Base-by-base conservation (phyloP, 148 eudicot genomes). In the Amaranthus cruentus region DNA sequence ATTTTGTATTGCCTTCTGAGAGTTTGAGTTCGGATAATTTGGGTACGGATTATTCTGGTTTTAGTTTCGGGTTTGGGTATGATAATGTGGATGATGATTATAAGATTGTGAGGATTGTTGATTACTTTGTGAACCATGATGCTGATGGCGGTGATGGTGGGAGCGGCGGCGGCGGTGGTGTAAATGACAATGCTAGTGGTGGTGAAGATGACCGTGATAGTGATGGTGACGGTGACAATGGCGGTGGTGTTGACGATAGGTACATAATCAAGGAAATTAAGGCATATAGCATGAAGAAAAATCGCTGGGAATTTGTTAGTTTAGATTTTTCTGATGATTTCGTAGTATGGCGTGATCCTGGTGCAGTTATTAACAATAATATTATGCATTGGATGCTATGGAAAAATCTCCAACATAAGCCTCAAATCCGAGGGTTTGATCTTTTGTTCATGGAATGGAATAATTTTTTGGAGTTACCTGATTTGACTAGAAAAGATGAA, bases 21-120 rank as follows among this genome's bases (percentile, higher is more conserved):
- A 7, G 15, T 8, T 13, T 47, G 7, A 5, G 15, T 10, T 13
- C 43, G 12, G 28, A 3, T 13, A 3, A 43, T 14, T 60, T 60
- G 9, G 5, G 3, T 60, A 6, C 64, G 8, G 64, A 60, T 3
- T 15, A 47, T 9, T 4, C 46, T 21, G 38, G 44, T 47, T 51
- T 70, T 9, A 56, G 73, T 70, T 70, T 70, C 38, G 71, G 71
- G 5, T 68, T 68, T 68, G 71, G 57, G 53, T 68, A 51, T 52
- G 58, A 51, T 21, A 4, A 6, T 18, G 7, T 3, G n/a, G 2
- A 6, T 9, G 58, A 68, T 52, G 59, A 68, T 68, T 68, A 68
- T 48, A 9, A n/a, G 6, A 18, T 68, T 51, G 14, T 68, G 0
- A 51, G 71, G 13, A 15, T 68, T 51, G 43, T 46, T 56, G 52